Percentiles rank a stretch among this genome's conserved stretches.
Conservation (phyloP, 73 alveolate genomes). For the Stentor coeruleus region DNA sequence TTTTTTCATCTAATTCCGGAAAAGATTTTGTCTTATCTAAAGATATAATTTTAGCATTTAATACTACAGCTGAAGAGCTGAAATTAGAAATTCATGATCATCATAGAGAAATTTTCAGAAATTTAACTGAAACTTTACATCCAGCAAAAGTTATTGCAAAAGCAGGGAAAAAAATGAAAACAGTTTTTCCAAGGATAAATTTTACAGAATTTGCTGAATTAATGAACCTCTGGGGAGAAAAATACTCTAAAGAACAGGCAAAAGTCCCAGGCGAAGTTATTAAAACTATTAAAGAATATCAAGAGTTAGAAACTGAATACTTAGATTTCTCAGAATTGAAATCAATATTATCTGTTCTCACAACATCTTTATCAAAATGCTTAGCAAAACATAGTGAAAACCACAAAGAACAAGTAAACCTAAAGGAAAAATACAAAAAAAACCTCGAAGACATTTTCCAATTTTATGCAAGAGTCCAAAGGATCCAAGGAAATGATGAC, state of each 20-base stretch:
- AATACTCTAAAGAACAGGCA: background rate
- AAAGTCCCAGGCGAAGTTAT: background rate
- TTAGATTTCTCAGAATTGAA: no score
- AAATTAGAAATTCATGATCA: background rate
- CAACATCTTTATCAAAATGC: no score
- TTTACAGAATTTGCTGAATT: background rate
- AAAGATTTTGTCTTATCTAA: background rate
- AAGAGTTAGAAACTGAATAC: no score
- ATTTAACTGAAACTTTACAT: background rate
- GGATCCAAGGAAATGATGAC: background rate
- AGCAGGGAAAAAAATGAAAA: background rate
- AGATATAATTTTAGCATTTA: background rate
- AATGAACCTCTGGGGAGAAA: conserved; percentile 15
- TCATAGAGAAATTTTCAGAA: background rate
- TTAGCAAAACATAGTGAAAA: no score
- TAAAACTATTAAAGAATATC: background rate
- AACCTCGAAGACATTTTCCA: conserved; percentile 5
- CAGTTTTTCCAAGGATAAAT: background rate
- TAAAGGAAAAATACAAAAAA: background rate
- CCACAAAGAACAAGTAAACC: background rate
- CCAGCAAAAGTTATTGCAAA: background rate
- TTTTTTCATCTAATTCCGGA: background rate
- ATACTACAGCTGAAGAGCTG: background rate
- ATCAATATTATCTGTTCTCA: background rate
- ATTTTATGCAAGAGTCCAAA: conserved; percentile 16